phyloP scores from a whole-genome alignment of 495 filamentous ascomycete species.

The Immersiella caudata region DNA sequence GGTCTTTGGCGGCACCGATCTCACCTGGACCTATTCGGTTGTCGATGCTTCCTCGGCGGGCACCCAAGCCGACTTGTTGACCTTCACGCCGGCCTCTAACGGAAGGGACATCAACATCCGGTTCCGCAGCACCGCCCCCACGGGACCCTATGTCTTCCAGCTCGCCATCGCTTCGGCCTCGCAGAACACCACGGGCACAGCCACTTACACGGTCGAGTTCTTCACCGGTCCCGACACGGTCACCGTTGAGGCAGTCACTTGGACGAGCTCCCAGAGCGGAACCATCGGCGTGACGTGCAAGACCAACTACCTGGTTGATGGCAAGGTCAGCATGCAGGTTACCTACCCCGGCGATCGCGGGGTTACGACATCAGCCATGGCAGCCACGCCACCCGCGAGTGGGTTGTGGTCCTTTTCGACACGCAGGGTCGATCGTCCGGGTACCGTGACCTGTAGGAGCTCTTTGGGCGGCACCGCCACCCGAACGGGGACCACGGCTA shows the following conservation, averaged over 20 bases:
- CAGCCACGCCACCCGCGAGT: constrained; percentile 26
- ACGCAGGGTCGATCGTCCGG: constrained; percentile 21
- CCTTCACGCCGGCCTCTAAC: constrained; percentile 22
- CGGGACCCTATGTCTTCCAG: constrained; percentile 24
- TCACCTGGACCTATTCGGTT: constrained; percentile 26
- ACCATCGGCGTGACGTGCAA: constrained; percentile 26
- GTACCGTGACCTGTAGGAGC: constrained; percentile 20
- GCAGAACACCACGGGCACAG: constrained; percentile 21
- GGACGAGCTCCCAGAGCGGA: constrained; percentile 26
- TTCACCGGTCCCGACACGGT: constrained; percentile 28
- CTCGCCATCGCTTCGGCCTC: constrained; percentile 21
- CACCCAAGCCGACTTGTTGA: constrained; percentile 22
- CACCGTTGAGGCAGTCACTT: constrained; percentile 16
- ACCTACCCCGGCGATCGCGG: constrained; percentile 28
- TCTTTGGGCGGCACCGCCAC: constrained; percentile 7
- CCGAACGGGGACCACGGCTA: constrained; percentile 16
- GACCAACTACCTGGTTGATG: constrained; percentile 26
- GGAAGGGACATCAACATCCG: constrained; percentile 18
- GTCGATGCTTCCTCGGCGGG: constrained; percentile 18
- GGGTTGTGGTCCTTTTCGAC: constrained; percentile 27
- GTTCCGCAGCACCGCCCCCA: constrained; percentile 20
- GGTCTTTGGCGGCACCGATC: constrained; percentile 14
- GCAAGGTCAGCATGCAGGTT: constrained; percentile 26
- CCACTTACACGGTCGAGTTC: constrained; percentile 20
- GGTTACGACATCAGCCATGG: constrained; percentile 21